Evolutionary conservation across 2,329 filamentous ascomycete species (phyloP), one percentile per base, ranked within the genome.

Genomic region (Alternaria hordeiaustralica): DNA sequence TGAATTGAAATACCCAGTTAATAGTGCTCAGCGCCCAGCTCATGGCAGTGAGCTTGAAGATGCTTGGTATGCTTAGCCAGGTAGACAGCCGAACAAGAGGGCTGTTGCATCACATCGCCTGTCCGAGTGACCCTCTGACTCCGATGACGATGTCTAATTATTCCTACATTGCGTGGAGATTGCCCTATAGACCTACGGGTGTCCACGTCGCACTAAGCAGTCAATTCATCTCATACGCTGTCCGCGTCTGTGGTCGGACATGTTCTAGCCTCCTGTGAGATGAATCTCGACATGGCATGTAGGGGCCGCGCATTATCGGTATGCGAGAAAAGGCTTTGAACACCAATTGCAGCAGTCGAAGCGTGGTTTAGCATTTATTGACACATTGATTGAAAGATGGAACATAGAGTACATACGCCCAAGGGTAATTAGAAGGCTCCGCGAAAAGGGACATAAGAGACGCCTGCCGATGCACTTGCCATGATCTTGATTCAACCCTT

Each of bases 41-140:
- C 61, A 45, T 56, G 61, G 64, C 67, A 63, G 18, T 58, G 60
- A 66, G 64, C 66, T 68, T 70, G 50, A 33, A 26, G 44, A 56
- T 62, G 65, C 61, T 68, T 67, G 59, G 30, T 55, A 60, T 28
- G 62, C 68, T 68, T 71, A 71, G 54, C 71, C 70, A 63, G 58
- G 28, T 13, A 44, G 51, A 50, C 47, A 64, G 64, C 58, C 51
- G 61, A 64, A 54, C 49, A 50, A 33, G 21, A 58, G 25, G 41
- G 41, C 41, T 45, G 56, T 51, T 45, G 56, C 61, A 60, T 60
- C 49, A 50, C 28, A 63, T 45, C 18, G 20, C 50, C 36, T n/a
- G 54, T 44, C 55, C 18, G 43, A 33, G 20, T 20, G 20, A 58
- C 33, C 8, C 15, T 15, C 33, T 28, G 36, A n/a, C 30, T 41